These are phyloP conservation scores for Trypanosoma platydactyli DNA, from an alignment of 208 protist species.

Conservation along the genomic window DNA sequence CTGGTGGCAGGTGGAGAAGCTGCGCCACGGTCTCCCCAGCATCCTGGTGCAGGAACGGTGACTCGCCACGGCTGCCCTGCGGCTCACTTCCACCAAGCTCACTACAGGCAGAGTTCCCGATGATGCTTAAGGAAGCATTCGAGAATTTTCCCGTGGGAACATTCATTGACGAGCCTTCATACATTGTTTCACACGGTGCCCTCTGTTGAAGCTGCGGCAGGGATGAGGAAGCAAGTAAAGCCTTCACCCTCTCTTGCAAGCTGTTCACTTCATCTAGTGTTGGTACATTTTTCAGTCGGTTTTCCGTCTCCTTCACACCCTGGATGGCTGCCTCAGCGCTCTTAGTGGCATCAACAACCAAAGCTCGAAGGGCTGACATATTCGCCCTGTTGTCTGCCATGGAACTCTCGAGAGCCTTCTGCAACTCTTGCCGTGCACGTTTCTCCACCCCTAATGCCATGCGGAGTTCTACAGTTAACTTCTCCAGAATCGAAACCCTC, in stretches of 20 bases:
- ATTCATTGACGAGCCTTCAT: not conserved
- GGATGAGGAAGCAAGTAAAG: not conserved
- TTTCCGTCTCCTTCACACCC: conserved; percentile 7
- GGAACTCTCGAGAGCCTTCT: not conserved
- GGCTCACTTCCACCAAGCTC: not conserved
- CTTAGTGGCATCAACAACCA: conserved; percentile 12
- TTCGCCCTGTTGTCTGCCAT: not conserved
- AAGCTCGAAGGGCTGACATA: conserved; percentile 7
- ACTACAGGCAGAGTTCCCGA: not conserved
- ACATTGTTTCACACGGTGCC: not conserved
- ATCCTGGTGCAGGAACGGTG: conserved; percentile 12
- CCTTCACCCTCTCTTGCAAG: conserved; percentile 1
- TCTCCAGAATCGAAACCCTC: conserved; percentile 5
- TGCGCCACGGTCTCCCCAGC: conserved; percentile 21
- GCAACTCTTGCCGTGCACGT: conserved; percentile 8
- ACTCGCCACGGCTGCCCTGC: not conserved
- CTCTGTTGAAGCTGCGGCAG: not conserved
- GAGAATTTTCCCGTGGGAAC: not conserved
- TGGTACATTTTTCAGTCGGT: not conserved
- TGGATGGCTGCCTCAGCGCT: conserved; percentile 21
- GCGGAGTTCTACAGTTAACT: conserved; percentile 3
- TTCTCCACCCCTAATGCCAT: not conserved
- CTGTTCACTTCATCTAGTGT: not conserved
- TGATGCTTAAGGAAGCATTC: not conserved
- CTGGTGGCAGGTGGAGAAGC: conserved; percentile 16